A percentile compares a stretch with the other conserved stretches of the same genome.
These are phyloP conservation scores for Salvia hispanica DNA, from an alignment of 257 asterid species.

Conservation along the genomic window DNA sequence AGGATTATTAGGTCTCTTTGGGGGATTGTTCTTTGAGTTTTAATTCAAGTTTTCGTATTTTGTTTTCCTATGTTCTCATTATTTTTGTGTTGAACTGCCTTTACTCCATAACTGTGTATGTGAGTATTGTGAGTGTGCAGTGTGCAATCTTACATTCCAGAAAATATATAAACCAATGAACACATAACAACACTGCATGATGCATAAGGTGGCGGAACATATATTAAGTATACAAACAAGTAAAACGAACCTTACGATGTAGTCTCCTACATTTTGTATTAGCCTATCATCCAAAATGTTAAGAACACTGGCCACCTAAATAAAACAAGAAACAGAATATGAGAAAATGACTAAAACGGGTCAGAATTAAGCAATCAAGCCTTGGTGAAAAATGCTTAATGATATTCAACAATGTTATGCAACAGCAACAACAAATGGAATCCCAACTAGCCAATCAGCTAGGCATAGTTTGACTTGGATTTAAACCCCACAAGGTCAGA, in stretches of 20 bases:
- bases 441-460: no score
- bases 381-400: not conserved
- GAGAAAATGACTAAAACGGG: conserved; percentile 26
- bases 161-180: no score
- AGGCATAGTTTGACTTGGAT: no score
- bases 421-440: no score
- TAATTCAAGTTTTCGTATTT: no score
- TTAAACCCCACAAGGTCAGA: no score
- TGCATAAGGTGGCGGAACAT: conserved; percentile 8
- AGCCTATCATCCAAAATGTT: conserved; percentile 83
- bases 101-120: not conserved
- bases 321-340: conserved; percentile 35
- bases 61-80: no score
- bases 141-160: no score
- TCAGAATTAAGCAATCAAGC: not conserved
- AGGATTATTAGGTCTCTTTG: no score
- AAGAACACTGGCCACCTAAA: conserved; percentile 85
- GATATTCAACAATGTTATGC: not conserved
- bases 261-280: conserved; percentile 71
- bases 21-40: no score
- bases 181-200: not conserved
- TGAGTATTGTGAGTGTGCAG: not conserved
- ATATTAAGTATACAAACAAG: conserved; percentile 12
- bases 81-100: no score
- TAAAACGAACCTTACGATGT: conserved; percentile 68